These are phyloP conservation scores for Cicer cuneatum DNA, from an alignment of 306 rosid genomes.

Conservation along the genomic window DNA sequence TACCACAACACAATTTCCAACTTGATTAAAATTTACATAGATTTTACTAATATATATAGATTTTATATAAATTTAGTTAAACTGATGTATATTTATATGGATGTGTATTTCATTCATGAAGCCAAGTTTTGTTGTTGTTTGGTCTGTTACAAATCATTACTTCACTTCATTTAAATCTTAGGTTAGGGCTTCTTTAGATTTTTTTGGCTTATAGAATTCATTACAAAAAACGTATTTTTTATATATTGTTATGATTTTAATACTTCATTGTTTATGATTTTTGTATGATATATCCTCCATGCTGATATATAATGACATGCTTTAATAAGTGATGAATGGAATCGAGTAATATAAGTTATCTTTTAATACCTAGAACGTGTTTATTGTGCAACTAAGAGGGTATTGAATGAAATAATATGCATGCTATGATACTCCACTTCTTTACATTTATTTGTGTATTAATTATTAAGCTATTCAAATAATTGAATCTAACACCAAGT, in stretches of 20 bases:
- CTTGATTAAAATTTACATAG: too few relatives aligned
- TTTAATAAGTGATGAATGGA: background rate
- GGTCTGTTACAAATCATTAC: background rate
- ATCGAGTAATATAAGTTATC: background rate
- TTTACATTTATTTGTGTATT: background rate
- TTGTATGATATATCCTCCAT: background rate
- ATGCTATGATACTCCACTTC: background rate
- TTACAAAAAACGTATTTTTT: background rate
- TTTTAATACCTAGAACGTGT: background rate
- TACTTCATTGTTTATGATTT: slow-evolving; percentile 19
- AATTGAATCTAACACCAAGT: background rate
- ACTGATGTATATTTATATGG: background rate
- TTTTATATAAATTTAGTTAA: too few relatives aligned
- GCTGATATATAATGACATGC: background rate
- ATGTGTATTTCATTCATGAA: background rate
- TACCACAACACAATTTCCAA: too few relatives aligned
- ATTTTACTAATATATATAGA: too few relatives aligned
- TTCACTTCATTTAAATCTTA: background rate
- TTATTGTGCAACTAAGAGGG: background rate
- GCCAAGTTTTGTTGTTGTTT: background rate
- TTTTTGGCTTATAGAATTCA: background rate
- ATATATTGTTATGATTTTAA: too few relatives aligned
- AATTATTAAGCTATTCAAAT: background rate
- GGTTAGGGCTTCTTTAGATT: background rate
- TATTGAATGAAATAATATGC: too few relatives aligned